Conservation (phyloP, 2,329 filamentous ascomycete species). For the Colletotrichum orchidophilum region DNA sequence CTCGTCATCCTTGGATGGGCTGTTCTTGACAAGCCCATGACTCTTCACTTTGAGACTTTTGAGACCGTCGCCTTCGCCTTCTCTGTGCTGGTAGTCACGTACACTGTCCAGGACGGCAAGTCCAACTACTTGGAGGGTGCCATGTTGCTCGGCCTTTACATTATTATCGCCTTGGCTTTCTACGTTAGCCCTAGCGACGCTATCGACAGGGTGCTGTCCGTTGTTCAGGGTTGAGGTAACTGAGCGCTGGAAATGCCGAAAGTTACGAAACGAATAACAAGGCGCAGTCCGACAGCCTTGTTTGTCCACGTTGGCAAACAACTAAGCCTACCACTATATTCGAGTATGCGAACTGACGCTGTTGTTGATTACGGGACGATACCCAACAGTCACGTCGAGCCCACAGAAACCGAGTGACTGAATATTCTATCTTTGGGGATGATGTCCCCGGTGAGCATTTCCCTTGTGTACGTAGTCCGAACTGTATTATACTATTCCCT, state of each 20-base stretch:
- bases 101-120: conserved; percentile 82
- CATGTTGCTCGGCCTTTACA: conserved; percentile 68
- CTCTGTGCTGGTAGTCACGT: conserved; percentile 79
- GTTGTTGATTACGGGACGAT: background rate
- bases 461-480: conserved; percentile 18
- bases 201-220: conserved; percentile 48
- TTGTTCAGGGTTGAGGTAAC: conserved; percentile 14
- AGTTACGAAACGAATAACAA: background rate
- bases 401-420: background rate
- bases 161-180: conserved; percentile 70
- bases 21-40: conserved; percentile 76
- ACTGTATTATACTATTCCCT: conserved; percentile 25
- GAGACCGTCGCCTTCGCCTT: conserved; percentile 82
- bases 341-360: background rate
- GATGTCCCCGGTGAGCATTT: conserved; percentile 24
- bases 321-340: background rate
- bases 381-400: background rate
- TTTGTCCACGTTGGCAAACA: background rate
- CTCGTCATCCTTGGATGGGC: conserved; percentile 84
- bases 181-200: conserved; percentile 63
- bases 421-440: conserved; percentile 2
- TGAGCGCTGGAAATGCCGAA: background rate
- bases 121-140: conserved; percentile 87
- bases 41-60: conserved; percentile 82
- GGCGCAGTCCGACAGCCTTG: background rate